Percentiles rank a stretch among this genome's conserved stretches.
These are phyloP conservation scores for Ceratocystis alfenasii DNA, from an alignment of 2,329 filamentous ascomycete species.

Conservation along the genomic window DNA sequence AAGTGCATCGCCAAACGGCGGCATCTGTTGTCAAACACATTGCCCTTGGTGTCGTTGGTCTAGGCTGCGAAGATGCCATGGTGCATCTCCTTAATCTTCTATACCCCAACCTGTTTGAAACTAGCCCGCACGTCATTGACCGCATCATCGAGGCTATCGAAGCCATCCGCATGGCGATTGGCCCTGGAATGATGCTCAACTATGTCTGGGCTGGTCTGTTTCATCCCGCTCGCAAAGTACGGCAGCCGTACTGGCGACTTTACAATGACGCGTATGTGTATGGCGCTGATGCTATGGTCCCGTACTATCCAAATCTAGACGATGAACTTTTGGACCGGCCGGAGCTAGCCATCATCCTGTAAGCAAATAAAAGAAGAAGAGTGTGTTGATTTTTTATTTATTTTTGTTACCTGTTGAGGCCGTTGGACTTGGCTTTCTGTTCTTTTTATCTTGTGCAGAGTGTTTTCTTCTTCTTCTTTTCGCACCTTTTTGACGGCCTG, in stretches of 20 bases:
- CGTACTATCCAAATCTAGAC: constrained; percentile 81
- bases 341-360: constrained; percentile 75
- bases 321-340: constrained; percentile 68
- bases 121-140: constrained; percentile 95
- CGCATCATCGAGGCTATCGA: constrained; percentile 96
- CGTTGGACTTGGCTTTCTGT: background rate
- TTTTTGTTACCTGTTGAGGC: background rate
- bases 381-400: constrained; percentile 1
- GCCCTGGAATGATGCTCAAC: constrained; percentile 86
- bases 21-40: constrained; percentile 97
- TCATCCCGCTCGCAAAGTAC: constrained; percentile 89
- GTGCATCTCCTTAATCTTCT: constrained; percentile 91
- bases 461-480: background rate
- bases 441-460: background rate
- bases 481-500: constrained; percentile 5
- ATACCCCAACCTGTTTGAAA: constrained; percentile 96
- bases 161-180: constrained; percentile 84
- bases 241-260: constrained; percentile 87
- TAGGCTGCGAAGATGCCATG: constrained; percentile 98
- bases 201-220: constrained; percentile 97
- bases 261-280: constrained; percentile 98
- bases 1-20: constrained; percentile 93
- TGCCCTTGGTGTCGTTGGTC: constrained; percentile 88
- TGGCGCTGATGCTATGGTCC: constrained; percentile 85
- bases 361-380: constrained; percentile 27